A percentile compares a stretch with the other conserved stretches of the same genome.
phyloP scores from a whole-genome alignment of 768 basidiomycete species.

The Fomitopsis serialis region DNA sequence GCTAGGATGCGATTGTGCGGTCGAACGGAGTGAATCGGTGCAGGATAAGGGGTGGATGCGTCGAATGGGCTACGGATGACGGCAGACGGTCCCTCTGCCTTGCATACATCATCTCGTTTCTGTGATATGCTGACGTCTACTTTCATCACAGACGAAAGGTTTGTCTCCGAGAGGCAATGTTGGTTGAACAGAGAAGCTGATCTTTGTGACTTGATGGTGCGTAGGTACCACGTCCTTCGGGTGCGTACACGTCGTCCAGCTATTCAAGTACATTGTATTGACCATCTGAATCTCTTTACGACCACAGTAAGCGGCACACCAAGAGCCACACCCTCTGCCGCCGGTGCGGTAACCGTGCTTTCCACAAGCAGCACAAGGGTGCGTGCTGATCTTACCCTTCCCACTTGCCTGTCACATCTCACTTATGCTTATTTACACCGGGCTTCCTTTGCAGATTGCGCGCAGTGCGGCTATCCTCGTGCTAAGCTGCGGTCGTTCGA shows the following conservation, averaged over 20 bases:
- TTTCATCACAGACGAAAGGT: conserved; percentile 77
- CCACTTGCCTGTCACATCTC: neutral
- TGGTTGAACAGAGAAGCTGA: conserved; percentile 3
- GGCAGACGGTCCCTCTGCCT: conserved; percentile 9
- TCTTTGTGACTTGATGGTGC: conserved; percentile 16
- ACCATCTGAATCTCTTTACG: conserved; percentile 1
- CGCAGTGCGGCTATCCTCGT: conserved; percentile 93
- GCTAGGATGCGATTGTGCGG: conserved; percentile 4
- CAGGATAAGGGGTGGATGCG: conserved; percentile 29
- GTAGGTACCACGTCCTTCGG: conserved; percentile 94
- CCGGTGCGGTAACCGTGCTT: conserved; percentile 91
- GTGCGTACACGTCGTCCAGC: conserved; percentile 42
- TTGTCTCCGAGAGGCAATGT: conserved; percentile 26
- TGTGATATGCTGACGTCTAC: conserved; percentile 15
- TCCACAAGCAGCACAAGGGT: conserved; percentile 99
- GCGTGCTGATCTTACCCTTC: conserved; percentile 20
- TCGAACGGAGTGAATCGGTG: conserved; percentile 18
- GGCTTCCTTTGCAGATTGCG: conserved; percentile 68
- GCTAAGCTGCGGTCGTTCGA: conserved; percentile 95
- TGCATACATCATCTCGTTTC: conserved; percentile 3
- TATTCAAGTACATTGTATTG: neutral
- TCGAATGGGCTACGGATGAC: conserved; percentile 29
- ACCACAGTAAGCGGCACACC: conserved; percentile 86
- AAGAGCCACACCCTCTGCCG: conserved; percentile 97
- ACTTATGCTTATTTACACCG: neutral